phyloP scores from a whole-genome alignment of 1,284 basidiomycete genomes.

The Taiwanofungus camphoratus region DNA sequence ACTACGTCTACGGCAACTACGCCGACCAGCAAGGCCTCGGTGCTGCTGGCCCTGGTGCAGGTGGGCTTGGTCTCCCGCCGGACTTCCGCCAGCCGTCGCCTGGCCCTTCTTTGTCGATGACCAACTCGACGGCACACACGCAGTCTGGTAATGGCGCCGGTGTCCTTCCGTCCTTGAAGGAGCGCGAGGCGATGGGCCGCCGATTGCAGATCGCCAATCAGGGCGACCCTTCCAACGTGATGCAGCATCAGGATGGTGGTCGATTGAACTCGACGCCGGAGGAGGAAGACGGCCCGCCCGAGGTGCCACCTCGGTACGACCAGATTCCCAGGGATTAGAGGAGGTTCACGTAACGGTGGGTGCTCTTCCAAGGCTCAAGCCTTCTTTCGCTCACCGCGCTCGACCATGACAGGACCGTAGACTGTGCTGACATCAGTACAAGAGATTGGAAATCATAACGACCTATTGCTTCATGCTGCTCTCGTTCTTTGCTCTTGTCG shows the following conservation, averaged over 20 bases:
- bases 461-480: no score
- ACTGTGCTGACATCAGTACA: no score
- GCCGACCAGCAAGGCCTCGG: constrained; percentile 3
- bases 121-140: constrained; percentile 11
- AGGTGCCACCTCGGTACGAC: constrained; percentile 33
- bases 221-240: constrained; percentile 13
- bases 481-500: no score
- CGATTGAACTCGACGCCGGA: constrained; percentile 20
- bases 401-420: no score
- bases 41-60: constrained; percentile 7
- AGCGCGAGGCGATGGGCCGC: constrained; percentile 24
- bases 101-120: constrained; percentile 23
- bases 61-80: constrained; percentile 7
- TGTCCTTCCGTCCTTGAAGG: constrained; percentile 27
- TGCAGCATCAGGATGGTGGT: constrained; percentile 28
- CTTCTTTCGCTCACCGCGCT: no score
- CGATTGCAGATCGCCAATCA: constrained; percentile 21
- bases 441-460: no score
- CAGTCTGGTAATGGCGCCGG: constrained; percentile 8
- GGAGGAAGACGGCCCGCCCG: constrained; percentile 20
- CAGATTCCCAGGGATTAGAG: constrained; percentile 25
- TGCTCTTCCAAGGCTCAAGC: no score
- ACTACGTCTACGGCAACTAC: constrained; percentile 16
- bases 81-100: constrained; percentile 25
- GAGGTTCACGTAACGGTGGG: no score